phyloP scores from a whole-genome alignment of 2,329 filamentous ascomycete species.

The Alternaria rosae region DNA sequence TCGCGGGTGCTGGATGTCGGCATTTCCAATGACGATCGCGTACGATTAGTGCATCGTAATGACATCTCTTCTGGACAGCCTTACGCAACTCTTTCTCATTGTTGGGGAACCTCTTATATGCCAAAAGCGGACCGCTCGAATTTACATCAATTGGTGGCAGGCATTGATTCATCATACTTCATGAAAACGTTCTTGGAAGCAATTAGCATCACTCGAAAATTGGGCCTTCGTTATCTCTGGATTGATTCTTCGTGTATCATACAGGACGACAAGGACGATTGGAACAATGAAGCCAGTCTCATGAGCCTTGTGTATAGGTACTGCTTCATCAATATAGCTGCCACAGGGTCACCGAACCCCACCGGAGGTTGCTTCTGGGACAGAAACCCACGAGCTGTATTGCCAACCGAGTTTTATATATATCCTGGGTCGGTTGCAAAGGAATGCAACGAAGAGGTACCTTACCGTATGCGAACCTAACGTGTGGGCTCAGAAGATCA shows the following conservation, averaged over 20 bases:
- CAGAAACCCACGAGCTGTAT: neutral
- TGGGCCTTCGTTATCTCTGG: slow-evolving; percentile 2
- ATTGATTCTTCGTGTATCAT: slow-evolving; percentile 6
- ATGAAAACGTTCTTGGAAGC: neutral
- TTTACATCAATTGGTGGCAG: too few relatives aligned
- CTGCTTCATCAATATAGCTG: slow-evolving; percentile 6
- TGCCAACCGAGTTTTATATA: neutral
- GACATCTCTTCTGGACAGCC: neutral
- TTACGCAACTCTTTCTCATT: slow-evolving; percentile 3
- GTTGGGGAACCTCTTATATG: neutral
- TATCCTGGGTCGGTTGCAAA: neutral
- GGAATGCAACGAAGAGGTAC: neutral
- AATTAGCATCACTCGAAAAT: neutral
- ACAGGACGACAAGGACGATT: neutral
- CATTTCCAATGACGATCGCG: neutral
- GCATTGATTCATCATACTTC: too few relatives aligned
- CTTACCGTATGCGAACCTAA: neutral
- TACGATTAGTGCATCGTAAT: neutral
- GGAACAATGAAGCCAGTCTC: neutral
- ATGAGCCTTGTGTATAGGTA: slow-evolving; percentile 3
- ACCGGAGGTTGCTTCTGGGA: slow-evolving; percentile 4
- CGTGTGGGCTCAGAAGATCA: neutral
- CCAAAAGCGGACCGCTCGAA: too few relatives aligned
- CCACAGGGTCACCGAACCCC: neutral
- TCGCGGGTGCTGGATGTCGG: neutral